Conservation (phyloP, 2,329 filamentous ascomycete genomes). For the Claviceps digitariae region DNA sequence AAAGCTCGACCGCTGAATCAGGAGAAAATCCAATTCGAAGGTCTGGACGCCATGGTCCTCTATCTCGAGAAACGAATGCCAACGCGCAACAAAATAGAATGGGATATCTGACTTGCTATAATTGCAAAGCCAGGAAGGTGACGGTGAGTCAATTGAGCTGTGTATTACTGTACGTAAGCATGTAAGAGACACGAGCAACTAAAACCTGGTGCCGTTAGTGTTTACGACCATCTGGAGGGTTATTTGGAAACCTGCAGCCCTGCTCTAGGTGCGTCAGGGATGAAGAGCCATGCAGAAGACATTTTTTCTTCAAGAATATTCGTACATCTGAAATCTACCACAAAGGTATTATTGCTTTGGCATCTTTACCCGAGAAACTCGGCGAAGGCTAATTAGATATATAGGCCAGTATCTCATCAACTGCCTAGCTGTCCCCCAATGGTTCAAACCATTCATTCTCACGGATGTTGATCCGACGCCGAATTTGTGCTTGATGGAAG, state of each 20-base stretch:
- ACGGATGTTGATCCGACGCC: background rate
- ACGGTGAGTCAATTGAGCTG: background rate
- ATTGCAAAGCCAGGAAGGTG: background rate
- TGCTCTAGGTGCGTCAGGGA: background rate
- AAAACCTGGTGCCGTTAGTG: background rate
- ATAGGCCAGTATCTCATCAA: background rate
- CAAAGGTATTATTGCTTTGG: background rate
- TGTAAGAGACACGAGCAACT: background rate
- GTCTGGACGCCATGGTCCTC: background rate
- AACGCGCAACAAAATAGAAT: background rate
- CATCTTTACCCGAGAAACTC: background rate
- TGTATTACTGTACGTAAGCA: no score
- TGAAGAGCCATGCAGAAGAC: background rate
- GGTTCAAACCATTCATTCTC: background rate
- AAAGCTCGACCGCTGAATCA: background rate
- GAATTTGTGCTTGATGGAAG: background rate
- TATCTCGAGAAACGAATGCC: background rate
- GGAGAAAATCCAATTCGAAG: background rate
- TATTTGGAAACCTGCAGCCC: background rate
- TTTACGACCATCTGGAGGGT: background rate
- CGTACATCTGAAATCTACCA: background rate
- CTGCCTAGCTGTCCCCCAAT: background rate
- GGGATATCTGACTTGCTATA: background rate
- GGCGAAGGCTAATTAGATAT: background rate
- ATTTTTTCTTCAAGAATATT: background rate